These are phyloP conservation scores for Cadophora malorum DNA, from an alignment of 2,329 filamentous ascomycete species.

Conservation along the genomic window DNA sequence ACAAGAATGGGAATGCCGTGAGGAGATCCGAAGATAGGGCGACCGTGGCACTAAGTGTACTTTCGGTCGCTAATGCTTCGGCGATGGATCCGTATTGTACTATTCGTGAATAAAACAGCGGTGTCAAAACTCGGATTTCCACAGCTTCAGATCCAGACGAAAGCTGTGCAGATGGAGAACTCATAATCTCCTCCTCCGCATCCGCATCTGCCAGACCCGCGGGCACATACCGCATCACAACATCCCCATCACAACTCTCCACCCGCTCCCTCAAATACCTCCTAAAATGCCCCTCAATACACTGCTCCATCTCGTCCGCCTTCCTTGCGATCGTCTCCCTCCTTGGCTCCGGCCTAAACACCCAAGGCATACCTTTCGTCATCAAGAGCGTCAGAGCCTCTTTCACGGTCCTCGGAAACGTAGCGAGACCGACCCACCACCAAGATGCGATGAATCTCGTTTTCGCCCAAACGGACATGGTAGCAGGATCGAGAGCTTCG, in stretches of 20 bases:
- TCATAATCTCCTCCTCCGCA: conserved; percentile 49
- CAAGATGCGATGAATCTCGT: conserved; percentile 58
- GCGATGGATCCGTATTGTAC: conserved; percentile 57
- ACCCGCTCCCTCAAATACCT: conserved; percentile 58
- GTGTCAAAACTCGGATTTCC: conserved; percentile 64
- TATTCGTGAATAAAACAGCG: conserved; percentile 71
- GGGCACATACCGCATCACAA: conserved; percentile 61
- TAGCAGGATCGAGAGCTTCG: conserved; percentile 55
- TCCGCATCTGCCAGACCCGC: conserved; percentile 50
- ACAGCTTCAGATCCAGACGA: conserved; percentile 33
- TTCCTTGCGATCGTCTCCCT: conserved; percentile 59
- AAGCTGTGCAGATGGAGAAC: conserved; percentile 43
- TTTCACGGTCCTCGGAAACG: conserved; percentile 68
- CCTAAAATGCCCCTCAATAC: conserved; percentile 56
- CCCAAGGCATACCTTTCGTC: conserved; percentile 63
- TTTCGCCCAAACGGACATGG: conserved; percentile 52
- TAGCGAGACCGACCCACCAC: conserved; percentile 73
- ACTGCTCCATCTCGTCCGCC: conserved; percentile 57
- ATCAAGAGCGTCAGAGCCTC: conserved; percentile 66
- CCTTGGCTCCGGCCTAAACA: conserved; percentile 68
- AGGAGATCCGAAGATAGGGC: conserved; percentile 24
- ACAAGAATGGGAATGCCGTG: background rate
- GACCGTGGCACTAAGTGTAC: conserved; percentile 25
- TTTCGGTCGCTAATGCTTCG: conserved; percentile 24
- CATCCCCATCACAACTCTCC: conserved; percentile 49